phyloP scores from a whole-genome alignment of 2,329 filamentous ascomycete species.

The Aspergillus sp. region DNA sequence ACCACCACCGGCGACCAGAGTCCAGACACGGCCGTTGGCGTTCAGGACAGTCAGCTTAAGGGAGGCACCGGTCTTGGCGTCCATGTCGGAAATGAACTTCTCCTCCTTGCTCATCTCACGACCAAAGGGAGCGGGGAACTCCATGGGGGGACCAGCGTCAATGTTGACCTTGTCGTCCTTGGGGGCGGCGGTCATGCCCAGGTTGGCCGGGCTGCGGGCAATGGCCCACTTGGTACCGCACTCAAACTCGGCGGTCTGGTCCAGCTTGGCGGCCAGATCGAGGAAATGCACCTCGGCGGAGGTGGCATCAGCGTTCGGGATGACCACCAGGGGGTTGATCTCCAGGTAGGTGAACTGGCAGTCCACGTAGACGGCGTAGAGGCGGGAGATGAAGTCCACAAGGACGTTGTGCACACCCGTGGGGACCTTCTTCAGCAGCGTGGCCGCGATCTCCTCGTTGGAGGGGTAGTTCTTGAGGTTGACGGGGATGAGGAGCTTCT shows the following conservation, averaged over 20 bases:
- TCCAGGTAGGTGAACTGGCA: constrained; percentile 99
- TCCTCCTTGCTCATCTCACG: constrained; percentile 99
- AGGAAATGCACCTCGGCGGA: constrained; percentile 97
- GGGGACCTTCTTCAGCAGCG: constrained; percentile 89
- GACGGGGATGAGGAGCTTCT: constrained; percentile 97
- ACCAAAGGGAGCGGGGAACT: constrained; percentile 98
- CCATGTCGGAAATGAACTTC: constrained; percentile 97
- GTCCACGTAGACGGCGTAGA: constrained; percentile 99
- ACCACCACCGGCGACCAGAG: constrained; percentile 97
- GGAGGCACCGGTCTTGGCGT: constrained; percentile 98
- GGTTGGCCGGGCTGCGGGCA: constrained; percentile 82
- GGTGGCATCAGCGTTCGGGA: constrained; percentile 88
- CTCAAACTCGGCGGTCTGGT: constrained; percentile 99
- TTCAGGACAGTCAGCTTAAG: constrained; percentile 98
- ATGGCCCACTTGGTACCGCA: constrained; percentile 99
- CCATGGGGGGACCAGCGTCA: constrained; percentile 95
- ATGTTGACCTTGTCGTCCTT: constrained; percentile 78
- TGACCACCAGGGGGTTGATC: constrained; percentile 98
- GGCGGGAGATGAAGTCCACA: constrained; percentile 96
- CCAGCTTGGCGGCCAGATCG: constrained; percentile 96
- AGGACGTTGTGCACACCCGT: constrained; percentile 96
- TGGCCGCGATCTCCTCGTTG: constrained; percentile 84
- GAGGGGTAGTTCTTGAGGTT: constrained; percentile 93
- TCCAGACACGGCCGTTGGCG: constrained; percentile 90
- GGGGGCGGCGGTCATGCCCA: constrained; percentile 73